Percentiles rank a stretch among this genome's conserved stretches.
Conservation (phyloP, 2,329 filamentous ascomycete genomes). For the Hirsutella rhossiliensis region DNA sequence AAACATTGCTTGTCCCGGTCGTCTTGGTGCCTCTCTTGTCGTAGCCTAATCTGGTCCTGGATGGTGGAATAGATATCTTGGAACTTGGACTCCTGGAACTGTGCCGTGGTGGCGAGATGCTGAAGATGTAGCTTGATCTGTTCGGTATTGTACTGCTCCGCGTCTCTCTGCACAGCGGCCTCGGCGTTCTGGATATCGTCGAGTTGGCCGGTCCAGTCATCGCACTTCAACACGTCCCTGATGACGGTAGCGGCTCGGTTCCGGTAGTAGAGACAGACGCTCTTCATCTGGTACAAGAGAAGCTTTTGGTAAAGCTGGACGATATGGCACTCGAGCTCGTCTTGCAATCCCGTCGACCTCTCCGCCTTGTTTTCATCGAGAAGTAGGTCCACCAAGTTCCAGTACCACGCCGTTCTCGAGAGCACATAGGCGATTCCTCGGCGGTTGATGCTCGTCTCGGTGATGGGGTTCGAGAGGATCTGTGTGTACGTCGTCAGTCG, state of each 20-base stretch:
- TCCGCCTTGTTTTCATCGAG: constrained; percentile 4
- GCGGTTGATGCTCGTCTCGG: constrained; percentile 15
- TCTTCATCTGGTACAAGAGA: constrained; percentile 28
- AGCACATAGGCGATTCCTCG: constrained; percentile 22
- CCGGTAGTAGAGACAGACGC: constrained; percentile 21
- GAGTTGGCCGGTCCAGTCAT: constrained; percentile 6
- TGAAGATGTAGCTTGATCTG: constrained; percentile 4
- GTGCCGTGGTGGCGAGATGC: constrained; percentile 2
- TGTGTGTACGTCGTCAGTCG: constrained; percentile 9
- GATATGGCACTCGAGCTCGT: constrained; percentile 13
- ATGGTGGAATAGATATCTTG: background rate
- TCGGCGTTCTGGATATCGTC: constrained; percentile 17
- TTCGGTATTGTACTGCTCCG: constrained; percentile 6
- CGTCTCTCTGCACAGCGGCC: constrained; percentile 5
- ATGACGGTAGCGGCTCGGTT: constrained; percentile 14
- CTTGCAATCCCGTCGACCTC: constrained; percentile 22
- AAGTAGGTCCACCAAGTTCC: background rate
- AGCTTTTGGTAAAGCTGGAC: constrained; percentile 24
- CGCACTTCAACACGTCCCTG: background rate
- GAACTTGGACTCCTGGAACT: constrained; percentile 1
- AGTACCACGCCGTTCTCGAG: constrained; percentile 14
- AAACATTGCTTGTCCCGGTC: constrained; percentile 11
- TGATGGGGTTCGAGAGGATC: constrained; percentile 18
- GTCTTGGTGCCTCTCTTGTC: constrained; percentile 5
- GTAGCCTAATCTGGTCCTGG: constrained; percentile 3